Evolutionary conservation across 2,329 filamentous ascomycete species (phyloP).

Genomic region (Arachnomyces sp.): DNA sequence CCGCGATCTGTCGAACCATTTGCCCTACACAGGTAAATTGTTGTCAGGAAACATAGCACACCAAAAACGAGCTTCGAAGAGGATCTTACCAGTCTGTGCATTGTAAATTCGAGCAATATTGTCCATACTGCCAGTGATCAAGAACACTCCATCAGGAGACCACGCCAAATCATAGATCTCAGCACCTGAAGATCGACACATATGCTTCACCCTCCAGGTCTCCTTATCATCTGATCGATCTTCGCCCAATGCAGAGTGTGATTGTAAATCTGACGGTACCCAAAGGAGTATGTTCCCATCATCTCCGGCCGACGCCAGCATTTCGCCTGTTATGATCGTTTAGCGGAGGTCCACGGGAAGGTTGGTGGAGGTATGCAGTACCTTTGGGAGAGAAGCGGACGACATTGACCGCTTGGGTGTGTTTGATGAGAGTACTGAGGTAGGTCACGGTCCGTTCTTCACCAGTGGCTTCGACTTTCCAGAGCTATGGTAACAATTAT

Average conservation of each 20-base stretch:
- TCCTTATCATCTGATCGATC: conserved; percentile 89
- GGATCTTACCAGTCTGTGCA: conserved; percentile 65
- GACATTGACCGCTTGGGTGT: conserved; percentile 96
- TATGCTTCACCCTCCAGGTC: conserved; percentile 92
- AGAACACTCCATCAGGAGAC: conserved; percentile 94
- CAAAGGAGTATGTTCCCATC: conserved; percentile 96
- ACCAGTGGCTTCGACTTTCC: conserved; percentile 77
- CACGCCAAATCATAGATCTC: conserved; percentile 98
- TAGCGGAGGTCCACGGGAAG: conserved; percentile 13
- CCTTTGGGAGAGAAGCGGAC: conserved; percentile 92
- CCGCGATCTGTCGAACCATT: conserved; percentile 84
- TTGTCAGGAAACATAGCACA: neutral
- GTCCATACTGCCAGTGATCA: conserved; percentile 99
- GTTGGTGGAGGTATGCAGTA: conserved; percentile 30
- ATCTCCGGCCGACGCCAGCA: conserved; percentile 89
- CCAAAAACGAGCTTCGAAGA: conserved; percentile 3
- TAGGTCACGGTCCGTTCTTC: conserved; percentile 87
- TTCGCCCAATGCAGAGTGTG: conserved; percentile 62
- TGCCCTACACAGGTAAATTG: conserved; percentile 36
- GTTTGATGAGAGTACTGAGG: conserved; percentile 81
- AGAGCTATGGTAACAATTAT: conserved; percentile 56
- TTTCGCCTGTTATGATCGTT: conserved; percentile 57
- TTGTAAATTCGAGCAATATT: conserved; percentile 97
- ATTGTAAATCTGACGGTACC: conserved; percentile 74
- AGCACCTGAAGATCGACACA: conserved; percentile 89